phyloP scores from a whole-genome alignment of 2,329 filamentous ascomycete species.

The Penicillium rolfsii region DNA sequence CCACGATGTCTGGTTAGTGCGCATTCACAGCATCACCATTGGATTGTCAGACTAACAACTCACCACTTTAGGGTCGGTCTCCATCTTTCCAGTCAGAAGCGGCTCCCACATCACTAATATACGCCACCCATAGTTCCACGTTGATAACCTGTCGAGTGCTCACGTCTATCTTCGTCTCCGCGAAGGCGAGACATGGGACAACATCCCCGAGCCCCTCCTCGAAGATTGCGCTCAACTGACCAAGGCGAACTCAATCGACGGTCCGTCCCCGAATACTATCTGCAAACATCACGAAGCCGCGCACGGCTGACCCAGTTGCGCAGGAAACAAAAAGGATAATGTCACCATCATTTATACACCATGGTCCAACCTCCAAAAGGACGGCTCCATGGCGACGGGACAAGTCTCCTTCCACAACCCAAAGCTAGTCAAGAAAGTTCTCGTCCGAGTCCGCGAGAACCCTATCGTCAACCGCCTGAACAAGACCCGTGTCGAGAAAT shows the following conservation, averaged over 20 bases:
- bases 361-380: constrained; percentile 94
- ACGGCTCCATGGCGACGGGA: constrained; percentile 91
- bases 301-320: constrained; percentile 20
- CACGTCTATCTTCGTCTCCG: constrained; percentile 91
- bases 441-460: constrained; percentile 82
- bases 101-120: constrained; percentile 14
- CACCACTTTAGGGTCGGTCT: constrained; percentile 37
- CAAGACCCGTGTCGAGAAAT: constrained; percentile 90
- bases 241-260: constrained; percentile 98
- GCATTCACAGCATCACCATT: background rate
- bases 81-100: background rate
- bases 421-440: constrained; percentile 78
- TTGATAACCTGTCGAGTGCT: constrained; percentile 93
- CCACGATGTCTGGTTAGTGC: constrained; percentile 81
- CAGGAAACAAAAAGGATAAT: constrained; percentile 98
- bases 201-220: constrained; percentile 73
- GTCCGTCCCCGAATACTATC: constrained; percentile 46
- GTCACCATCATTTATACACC: constrained; percentile 96
- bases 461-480: constrained; percentile 94
- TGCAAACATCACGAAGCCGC: background rate
- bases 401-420: constrained; percentile 94
- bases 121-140: constrained; percentile 72
- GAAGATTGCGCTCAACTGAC: constrained; percentile 94
- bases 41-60: constrained; percentile 11
- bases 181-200: constrained; percentile 80